These are phyloP conservation scores for Candida anglica DNA, from an alignment of 805 yeast genomes.

Conservation along the genomic window DNA sequence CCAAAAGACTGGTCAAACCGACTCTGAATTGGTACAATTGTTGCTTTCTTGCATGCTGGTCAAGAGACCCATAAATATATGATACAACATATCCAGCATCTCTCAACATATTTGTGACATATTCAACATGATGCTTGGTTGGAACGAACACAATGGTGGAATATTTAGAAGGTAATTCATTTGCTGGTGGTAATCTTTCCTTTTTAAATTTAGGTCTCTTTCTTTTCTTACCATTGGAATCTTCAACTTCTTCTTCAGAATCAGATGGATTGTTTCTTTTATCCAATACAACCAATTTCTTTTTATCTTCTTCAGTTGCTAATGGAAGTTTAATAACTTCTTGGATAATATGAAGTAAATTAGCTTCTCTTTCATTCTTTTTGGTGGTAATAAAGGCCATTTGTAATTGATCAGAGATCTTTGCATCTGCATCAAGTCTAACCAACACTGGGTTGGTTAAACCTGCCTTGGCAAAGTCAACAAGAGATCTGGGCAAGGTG, in stretches of 20 bases:
- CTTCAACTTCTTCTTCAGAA: slow-evolving; percentile 45
- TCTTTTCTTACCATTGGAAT: slow-evolving; percentile 29
- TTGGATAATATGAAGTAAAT: slow-evolving; percentile 69
- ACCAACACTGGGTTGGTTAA: slow-evolving; percentile 87
- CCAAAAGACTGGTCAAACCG: slow-evolving; percentile 81
- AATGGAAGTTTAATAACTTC: slow-evolving; percentile 81
- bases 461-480: slow-evolving; percentile 97
- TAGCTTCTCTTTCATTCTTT: slow-evolving; percentile 85
- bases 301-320: slow-evolving; percentile 66
- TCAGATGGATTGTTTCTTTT: slow-evolving; percentile 51
- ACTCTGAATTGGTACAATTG: slow-evolving; percentile 81
- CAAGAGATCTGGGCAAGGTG: slow-evolving; percentile 85
- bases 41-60: slow-evolving; percentile 89
- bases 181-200: slow-evolving; percentile 70
- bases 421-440: slow-evolving; percentile 88
- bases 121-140: slow-evolving; percentile 97
- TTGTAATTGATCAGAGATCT: slow-evolving; percentile 84
- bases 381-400: slow-evolving; percentile 84
- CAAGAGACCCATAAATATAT: slow-evolving; percentile 89
- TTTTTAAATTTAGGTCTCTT: slow-evolving; percentile 42
- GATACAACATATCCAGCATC: slow-evolving; percentile 84
- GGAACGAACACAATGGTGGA: slow-evolving; percentile 95
- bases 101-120: slow-evolving; percentile 64
- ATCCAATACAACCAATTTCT: slow-evolving; percentile 46
- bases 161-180: slow-evolving; percentile 74